These are phyloP conservation scores for Blastobotrys persicus DNA, from an alignment of 1,139 yeast species.

Conservation along the genomic window DNA sequence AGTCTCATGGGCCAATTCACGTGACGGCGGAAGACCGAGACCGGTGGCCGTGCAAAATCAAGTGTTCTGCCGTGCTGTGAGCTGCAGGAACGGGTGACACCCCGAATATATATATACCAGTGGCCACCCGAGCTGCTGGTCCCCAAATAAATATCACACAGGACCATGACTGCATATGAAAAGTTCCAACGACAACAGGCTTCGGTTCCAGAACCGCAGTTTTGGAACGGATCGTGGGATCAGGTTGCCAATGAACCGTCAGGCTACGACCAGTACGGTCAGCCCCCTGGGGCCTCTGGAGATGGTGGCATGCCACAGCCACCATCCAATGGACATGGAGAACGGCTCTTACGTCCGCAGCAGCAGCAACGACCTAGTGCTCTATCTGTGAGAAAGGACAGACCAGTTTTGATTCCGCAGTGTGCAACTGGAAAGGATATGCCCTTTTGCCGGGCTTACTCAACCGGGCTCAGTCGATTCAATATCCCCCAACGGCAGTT, in stretches of 20 bases:
- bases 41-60: neutral
- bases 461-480: neutral
- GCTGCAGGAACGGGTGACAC: slow-evolving; percentile 9
- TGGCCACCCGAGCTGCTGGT: no score
- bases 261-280: neutral
- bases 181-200: slow-evolving; percentile 1
- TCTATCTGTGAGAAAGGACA: neutral
- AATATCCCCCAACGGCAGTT: slow-evolving; percentile 4
- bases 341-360: neutral
- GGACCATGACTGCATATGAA: neutral
- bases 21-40: neutral
- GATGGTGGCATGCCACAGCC: no score
- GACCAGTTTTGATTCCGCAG: slow-evolving; percentile 6
- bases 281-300: no score
- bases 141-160: no score
- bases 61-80: slow-evolving; percentile 4
- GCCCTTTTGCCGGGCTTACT: slow-evolving; percentile 7
- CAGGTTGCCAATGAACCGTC: slow-evolving; percentile 3
- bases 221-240: slow-evolving; percentile 7
- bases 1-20: no score
- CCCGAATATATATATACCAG: neutral
- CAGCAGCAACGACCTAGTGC: neutral
- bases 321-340: slow-evolving; percentile 1
- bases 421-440: slow-evolving; percentile 2
- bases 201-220: slow-evolving; percentile 7